Evolutionary conservation across 169 alveolate species (phyloP), one percentile per base, ranked within the genome.

Genomic region (Plasmodium berghei): DNA sequence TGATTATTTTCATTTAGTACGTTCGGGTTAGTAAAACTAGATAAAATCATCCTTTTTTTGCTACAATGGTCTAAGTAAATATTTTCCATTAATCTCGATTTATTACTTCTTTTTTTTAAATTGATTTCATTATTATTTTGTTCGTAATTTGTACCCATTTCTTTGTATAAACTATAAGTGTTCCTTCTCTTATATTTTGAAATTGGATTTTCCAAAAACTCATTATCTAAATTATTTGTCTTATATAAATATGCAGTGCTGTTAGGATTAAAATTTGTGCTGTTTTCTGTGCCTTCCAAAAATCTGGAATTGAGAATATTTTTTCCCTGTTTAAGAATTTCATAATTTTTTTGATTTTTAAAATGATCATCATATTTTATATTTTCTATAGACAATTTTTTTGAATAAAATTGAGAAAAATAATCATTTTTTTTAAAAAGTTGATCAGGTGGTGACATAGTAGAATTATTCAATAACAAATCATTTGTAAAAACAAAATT

Each of bases 51-150:
- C 58, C 87, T 73, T 49, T 64, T 73, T 45, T 73, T 73, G 42
- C 45, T 73, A 42, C 20, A 73, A 58, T 59, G 66, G 28, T 40
- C 69, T 42, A 73, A 49, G 18, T 73, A 64, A 26, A 73, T 18
- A 59, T 59, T 73, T 59, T 59, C 87, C 73, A 73, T 73, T 56
- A 73, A 58, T 45, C 87, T 59, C 10, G 73, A 58, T 73, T 59
- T 59, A 45, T 58, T 58, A 26, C 73, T 73, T 63, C 87, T 73
- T 72, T 73, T 73, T 73, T 73, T 73, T 63, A 73, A 58, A 73
- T 73, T 73, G 20, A 58, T 73, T 22, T 14, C 22, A 49, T 59
- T 73, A 24, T 16, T 58, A 28, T 73, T 73, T 46, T 42, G 40
- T 63, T 73, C 87, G 16, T 1, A 1, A 42, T 18, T 59, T 24